Evolutionary conservation across 257 asterid genomes (phyloP), one percentile per base, ranked within the genome.

Genomic region (Anisodus tanguticus): DNA sequence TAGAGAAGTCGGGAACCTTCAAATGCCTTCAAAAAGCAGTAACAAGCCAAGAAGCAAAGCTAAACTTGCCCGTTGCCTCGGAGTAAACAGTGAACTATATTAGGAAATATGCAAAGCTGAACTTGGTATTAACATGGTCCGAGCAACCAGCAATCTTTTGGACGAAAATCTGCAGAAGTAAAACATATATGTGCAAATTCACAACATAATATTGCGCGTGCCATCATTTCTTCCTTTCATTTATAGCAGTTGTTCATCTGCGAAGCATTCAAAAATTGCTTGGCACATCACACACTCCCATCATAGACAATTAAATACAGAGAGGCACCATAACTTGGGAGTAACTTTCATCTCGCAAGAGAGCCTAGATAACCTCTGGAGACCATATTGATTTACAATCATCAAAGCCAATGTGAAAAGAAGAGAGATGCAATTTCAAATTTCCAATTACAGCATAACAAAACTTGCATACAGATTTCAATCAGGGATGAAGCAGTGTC

Each of bases 391-490:
- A 82, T 82, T 82, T 82, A 67, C 62, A 72, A 35, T 58, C 79
- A 63, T 64, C 49, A 43, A 53, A 43, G 77, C 41, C 79, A 8
- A 79, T 47, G 86, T 57, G 53, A 89, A 80, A 85, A 68, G 47
- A 45, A 47, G 45, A 55, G 17, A 78, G 60, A 69, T 62, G 84
- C 85, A 84, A 86, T 79, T 76, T 72, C 88, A 80, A 87, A 86
- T 88, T 90, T 87, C 93, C 90, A 84, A 81, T 83, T 85, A 84
- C 83, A 83, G 83, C 84, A 85, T 76, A 86, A 81, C 88, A 81
- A 64, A 87, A 80, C 81, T 88, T 90, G 91, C 88, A 54, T 85
- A 93, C 98, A 91, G 49, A 74, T 83, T 84, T 82, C 80, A 63
- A 89, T 86, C 88, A 85, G 68, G 60, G 88, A 87, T 9, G 11